Base-by-base conservation (phyloP, 2,329 filamentous ascomycete species). In the Botryotinia calthae region DNA sequence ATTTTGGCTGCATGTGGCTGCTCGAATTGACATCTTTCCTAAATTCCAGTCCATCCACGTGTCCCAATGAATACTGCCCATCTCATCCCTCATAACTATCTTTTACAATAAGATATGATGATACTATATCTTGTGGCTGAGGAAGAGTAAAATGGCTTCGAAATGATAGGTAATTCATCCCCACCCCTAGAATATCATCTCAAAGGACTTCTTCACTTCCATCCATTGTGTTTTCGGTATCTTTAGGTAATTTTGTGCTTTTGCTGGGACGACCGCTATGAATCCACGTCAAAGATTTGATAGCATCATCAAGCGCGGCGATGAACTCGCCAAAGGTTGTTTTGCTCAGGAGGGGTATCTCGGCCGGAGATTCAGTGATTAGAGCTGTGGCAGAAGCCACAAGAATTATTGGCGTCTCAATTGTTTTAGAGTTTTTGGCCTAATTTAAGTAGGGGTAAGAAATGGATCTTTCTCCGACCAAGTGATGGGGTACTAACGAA, bases 11-110 rank as follows among this genome's bases (percentile, higher is more conserved):
- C 14, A n/a, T n/a, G 12, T 5, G 25, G 3, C 25, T n/a, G 12
- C 25, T 51, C 5, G 48, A n/a, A 51, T 51, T 51, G 25, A n/a
- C 2, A 51, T n/a, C 5, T n/a, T 22, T n/a, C 48, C 25, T 14
- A 1, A 51, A 1, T 14, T 51, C 12, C 25, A 51, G 48, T 51
- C 48, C 4, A n/a, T 51, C 25, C 12, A n/a, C 2, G 4, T 51
- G 25, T 51, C 48, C 10, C 10, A n/a, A 51, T 14, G 2, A n/a
- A 51, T 51, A 51, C 48, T n/a, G 10, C 5, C 25, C 1, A 51
- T n/a, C 5, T 10, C 0, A n/a, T 14, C 2, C 6, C 25, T 14
- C 10, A 51, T 25, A 14, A n/a, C 2, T 7, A 44, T 12, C 6
- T n/a, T n/a, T n/a, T 6, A 51, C 10, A 20, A 51, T n/a, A 14